Evolutionary conservation across 129 eudicot species (phyloP).

Genomic region (carrot (Daucus carota)): DNA sequence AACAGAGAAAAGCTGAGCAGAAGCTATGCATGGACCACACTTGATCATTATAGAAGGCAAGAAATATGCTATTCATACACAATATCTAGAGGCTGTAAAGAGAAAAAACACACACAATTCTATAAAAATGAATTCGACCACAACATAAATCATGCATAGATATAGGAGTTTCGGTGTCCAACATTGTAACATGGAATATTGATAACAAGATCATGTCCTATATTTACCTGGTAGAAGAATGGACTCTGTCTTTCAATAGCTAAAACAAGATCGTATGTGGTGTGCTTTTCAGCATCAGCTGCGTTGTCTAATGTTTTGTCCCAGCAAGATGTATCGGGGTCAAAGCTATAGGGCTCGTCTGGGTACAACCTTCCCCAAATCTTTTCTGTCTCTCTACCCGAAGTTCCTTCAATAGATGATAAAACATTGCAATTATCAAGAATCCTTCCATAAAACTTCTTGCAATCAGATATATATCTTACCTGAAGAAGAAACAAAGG

Average conservation of each 20-base stretch:
- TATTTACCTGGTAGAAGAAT: slow-evolving; percentile 72
- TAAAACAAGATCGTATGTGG: slow-evolving; percentile 59
- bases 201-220: neutral
- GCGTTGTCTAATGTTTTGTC: slow-evolving; percentile 15
- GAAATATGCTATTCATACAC: too few species aligned
- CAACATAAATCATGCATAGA: neutral
- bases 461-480: slow-evolving; percentile 74
- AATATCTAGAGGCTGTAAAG: too few species aligned
- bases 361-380: slow-evolving; percentile 63
- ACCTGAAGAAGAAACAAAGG: slow-evolving; percentile 39
- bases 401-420: slow-evolving; percentile 52
- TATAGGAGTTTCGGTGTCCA: neutral
- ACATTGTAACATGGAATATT: neutral
- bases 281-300: slow-evolving; percentile 28
- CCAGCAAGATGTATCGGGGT: slow-evolving; percentile 19
- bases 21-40: too few species aligned
- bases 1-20: too few species aligned
- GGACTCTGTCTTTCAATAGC: slow-evolving; percentile 75
- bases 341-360: slow-evolving; percentile 50
- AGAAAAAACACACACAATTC: neutral
- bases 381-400: slow-evolving; percentile 46
- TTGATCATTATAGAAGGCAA: too few species aligned
- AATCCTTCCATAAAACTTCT: slow-evolving; percentile 65
- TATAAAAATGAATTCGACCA: too few species aligned
- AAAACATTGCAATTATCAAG: slow-evolving; percentile 61